Conservation (phyloP, 202 grass and related monocot species). For the Alloteropsis angusta region DNA sequence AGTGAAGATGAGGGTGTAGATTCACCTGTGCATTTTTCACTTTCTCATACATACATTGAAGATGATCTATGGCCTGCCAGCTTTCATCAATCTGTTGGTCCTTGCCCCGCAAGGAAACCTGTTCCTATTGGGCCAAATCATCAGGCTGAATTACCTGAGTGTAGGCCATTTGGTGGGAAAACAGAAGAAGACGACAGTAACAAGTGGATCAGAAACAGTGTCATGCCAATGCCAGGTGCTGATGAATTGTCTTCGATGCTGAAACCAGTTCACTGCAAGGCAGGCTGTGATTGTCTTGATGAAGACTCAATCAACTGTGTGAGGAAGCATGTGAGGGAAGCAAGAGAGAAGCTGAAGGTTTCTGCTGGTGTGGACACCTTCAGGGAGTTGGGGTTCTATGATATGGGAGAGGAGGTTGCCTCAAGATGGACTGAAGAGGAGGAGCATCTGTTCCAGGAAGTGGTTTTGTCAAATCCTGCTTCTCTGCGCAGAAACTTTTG, state of each 20-base stretch:
- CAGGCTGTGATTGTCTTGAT: slow-evolving; percentile 56
- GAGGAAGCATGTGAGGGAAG: slow-evolving; percentile 67
- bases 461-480: slow-evolving; percentile 59
- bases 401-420: slow-evolving; percentile 79
- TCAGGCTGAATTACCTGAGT: slow-evolving; percentile 71
- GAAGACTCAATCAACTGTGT: slow-evolving; percentile 56
- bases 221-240: slow-evolving; percentile 40
- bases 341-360: slow-evolving; percentile 53
- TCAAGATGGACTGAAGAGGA: slow-evolving; percentile 69
- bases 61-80: slow-evolving; percentile 25
- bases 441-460: slow-evolving; percentile 65
- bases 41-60: slow-evolving; percentile 31
- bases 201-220: slow-evolving; percentile 48
- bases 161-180: slow-evolving; percentile 8
- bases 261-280: slow-evolving; percentile 28
- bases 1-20: slow-evolving; percentile 46
- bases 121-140: slow-evolving; percentile 62
- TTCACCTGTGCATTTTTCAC: slow-evolving; percentile 27
- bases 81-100: slow-evolving; percentile 39
- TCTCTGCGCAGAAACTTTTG: slow-evolving; percentile 67
- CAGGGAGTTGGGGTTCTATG: slow-evolving; percentile 57
- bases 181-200: slow-evolving; percentile 37
- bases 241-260: slow-evolving; percentile 12
- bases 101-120: slow-evolving; percentile 33
- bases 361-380: slow-evolving; percentile 45